Conservation (phyloP, 2,329 filamentous ascomycete genomes). For the Eutypa lata region DNA sequence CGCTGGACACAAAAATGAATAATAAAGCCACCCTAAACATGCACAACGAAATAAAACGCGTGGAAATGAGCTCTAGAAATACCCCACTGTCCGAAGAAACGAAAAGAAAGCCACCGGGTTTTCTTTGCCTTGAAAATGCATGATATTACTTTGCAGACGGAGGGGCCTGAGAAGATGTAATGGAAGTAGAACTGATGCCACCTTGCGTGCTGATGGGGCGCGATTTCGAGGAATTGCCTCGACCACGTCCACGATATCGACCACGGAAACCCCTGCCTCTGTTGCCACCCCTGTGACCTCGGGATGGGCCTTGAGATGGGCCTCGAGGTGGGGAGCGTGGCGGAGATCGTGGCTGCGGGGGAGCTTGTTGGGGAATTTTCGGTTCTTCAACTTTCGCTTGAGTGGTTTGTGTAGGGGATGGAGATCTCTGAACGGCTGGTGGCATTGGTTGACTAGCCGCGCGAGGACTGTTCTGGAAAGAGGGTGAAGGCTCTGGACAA, state of each 20-base stretch:
- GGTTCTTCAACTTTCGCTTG: conserved; percentile 1
- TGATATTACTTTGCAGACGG: not conserved
- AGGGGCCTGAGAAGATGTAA: not conserved
- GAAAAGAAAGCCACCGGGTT: not conserved
- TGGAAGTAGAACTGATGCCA: not conserved
- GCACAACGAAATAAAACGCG: not conserved
- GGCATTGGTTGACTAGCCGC: conserved; percentile 24
- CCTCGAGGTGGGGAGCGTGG: conserved; percentile 12
- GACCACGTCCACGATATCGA: conserved; percentile 23
- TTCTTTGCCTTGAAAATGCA: not conserved
- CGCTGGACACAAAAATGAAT: not conserved
- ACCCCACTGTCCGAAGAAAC: not conserved
- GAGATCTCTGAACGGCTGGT: conserved; percentile 6
- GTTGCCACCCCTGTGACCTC: conserved; percentile 12
- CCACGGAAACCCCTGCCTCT: conserved; percentile 11
- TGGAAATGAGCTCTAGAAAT: not conserved
- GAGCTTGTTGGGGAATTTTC: not conserved
- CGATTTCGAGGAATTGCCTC: conserved; percentile 17
- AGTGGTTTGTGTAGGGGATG: not conserved
- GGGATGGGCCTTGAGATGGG: too few species aligned
- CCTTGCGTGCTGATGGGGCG: conserved; percentile 10
- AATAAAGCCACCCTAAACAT: too few species aligned
- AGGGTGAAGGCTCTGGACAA: conserved; percentile 18
- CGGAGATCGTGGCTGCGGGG: conserved; percentile 4
- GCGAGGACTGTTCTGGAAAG: conserved; percentile 22